Percentiles rank a stretch among this genome's conserved stretches.
Conservation (phyloP, 306 rosid species). For the Gynostemma pentaphyllum region DNA sequence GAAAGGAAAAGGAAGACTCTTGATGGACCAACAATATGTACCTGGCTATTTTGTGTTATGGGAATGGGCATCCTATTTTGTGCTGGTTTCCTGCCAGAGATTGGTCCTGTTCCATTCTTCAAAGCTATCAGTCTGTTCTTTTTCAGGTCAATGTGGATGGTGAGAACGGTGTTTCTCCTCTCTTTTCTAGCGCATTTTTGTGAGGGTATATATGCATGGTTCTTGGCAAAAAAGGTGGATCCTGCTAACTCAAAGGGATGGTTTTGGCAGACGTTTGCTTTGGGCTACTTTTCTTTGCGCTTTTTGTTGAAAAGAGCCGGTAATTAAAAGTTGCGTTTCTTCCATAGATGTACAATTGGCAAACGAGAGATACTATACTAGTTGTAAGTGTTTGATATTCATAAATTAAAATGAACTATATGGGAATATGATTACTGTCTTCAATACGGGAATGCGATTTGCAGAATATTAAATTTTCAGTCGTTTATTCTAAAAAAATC, state of each 20-base stretch:
- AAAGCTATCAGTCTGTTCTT: constrained; percentile 39
- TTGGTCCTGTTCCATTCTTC: constrained; percentile 44
- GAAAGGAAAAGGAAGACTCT: constrained; percentile 45
- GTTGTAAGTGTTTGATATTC: too few relatives aligned
- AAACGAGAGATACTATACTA: background rate
- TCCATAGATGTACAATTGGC: background rate
- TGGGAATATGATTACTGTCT: too few relatives aligned
- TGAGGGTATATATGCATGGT: constrained; percentile 69
- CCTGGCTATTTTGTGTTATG: constrained; percentile 48
- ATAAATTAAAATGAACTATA: too few relatives aligned
- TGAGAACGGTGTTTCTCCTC: constrained; percentile 33
- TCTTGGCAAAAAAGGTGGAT: constrained; percentile 64
- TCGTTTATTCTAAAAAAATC: too few relatives aligned
- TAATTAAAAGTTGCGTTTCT: constrained; percentile 6
- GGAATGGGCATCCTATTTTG: constrained; percentile 53
- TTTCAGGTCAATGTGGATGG: constrained; percentile 48
- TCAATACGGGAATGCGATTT: too few relatives aligned
- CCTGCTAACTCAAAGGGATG: constrained; percentile 62
- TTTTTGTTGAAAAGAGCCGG: constrained; percentile 50
- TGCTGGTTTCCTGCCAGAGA: constrained; percentile 64
- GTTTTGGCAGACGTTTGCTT: constrained; percentile 80
- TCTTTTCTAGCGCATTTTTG: constrained; percentile 28
- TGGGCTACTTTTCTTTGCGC: constrained; percentile 70
- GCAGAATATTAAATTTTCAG: too few relatives aligned
- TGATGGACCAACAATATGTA: constrained; percentile 69